Percentiles rank a stretch among this genome's conserved stretches.
phyloP scores from a whole-genome alignment of 2,329 filamentous ascomycete species.

The Karstenula rhodostoma region DNA sequence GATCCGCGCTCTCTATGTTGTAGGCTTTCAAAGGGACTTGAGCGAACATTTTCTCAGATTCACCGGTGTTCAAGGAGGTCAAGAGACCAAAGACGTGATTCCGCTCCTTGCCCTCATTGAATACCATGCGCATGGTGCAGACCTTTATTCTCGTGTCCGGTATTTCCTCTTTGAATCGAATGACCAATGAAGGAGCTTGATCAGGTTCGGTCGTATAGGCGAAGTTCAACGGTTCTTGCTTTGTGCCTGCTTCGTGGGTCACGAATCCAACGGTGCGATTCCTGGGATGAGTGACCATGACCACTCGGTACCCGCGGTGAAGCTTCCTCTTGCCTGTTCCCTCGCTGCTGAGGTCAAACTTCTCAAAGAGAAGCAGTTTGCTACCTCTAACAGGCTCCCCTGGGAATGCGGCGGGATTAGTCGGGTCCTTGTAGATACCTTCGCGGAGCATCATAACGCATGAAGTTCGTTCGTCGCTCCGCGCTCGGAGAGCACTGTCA shows the following conservation, averaged over 20 bases:
- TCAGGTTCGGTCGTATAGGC: slow-evolving; percentile 68
- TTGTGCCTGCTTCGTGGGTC: slow-evolving; percentile 70
- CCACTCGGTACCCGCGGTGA: slow-evolving; percentile 81
- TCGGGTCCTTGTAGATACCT: slow-evolving; percentile 82
- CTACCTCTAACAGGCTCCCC: slow-evolving; percentile 76
- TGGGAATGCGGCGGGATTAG: slow-evolving; percentile 76
- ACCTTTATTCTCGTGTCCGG: slow-evolving; percentile 55
- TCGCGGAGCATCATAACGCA: slow-evolving; percentile 74
- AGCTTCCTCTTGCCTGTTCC: slow-evolving; percentile 75
- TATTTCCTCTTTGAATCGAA: slow-evolving; percentile 70
- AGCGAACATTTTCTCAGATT: slow-evolving; percentile 73
- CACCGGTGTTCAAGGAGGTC: slow-evolving; percentile 73
- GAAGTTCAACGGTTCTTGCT: slow-evolving; percentile 75
- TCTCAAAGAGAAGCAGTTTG: slow-evolving; percentile 79
- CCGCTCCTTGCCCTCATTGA: slow-evolving; percentile 76
- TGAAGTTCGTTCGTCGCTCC: slow-evolving; percentile 72
- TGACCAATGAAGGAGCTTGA: slow-evolving; percentile 72
- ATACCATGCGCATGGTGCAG: slow-evolving; percentile 79
- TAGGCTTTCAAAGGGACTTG: slow-evolving; percentile 73
- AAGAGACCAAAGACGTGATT: slow-evolving; percentile 75
- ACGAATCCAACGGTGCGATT: slow-evolving; percentile 81
- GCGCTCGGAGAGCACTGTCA: slow-evolving; percentile 73
- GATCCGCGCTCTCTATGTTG: slow-evolving; percentile 66
- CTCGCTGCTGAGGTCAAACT: slow-evolving; percentile 70
- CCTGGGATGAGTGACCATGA: slow-evolving; percentile 78